Evolutionary conservation across 768 basidiomycete genomes (phyloP).

Genomic region (Trametes villosa): DNA sequence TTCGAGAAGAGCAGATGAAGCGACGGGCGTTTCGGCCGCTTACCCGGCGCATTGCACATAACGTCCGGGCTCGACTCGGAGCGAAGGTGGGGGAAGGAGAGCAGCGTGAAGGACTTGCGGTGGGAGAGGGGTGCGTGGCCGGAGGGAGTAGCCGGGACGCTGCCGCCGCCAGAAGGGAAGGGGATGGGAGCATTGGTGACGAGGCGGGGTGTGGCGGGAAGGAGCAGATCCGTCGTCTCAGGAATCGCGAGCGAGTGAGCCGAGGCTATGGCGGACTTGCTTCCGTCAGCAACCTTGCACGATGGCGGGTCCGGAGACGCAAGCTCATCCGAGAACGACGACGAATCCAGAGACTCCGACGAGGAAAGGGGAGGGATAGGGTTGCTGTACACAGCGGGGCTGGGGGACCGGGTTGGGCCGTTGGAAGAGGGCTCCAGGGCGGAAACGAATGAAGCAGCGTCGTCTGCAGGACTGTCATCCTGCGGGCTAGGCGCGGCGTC

Average conservation of each 20-base stretch:
- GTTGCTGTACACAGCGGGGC: conserved; percentile 38
- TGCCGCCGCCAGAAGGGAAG: conserved; percentile 49
- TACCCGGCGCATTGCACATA: conserved; percentile 9
- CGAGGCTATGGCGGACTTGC: conserved; percentile 15
- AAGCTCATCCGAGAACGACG: conserved; percentile 51
- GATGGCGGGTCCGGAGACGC: conserved; percentile 22
- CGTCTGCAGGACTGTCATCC: conserved; percentile 23
- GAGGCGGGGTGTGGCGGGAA: conserved; percentile 7
- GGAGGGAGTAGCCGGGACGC: conserved; percentile 36
- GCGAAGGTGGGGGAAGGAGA: conserved; percentile 37
- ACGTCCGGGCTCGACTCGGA: conserved; percentile 24
- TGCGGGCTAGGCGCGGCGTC: conserved; percentile 7
- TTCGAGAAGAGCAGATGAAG: conserved; percentile 71
- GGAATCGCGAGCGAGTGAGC: conserved; percentile 22
- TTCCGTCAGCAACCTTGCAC: not conserved
- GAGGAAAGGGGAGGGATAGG: conserved; percentile 54
- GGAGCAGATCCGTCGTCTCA: not conserved
- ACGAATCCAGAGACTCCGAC: conserved; percentile 63
- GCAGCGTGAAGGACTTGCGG: conserved; percentile 41
- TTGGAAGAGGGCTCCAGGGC: conserved; percentile 40
- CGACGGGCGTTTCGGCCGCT: conserved; percentile 66
- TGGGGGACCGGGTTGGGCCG: conserved; percentile 36
- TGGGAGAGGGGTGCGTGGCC: conserved; percentile 37
- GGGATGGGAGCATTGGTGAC: conserved; percentile 37
- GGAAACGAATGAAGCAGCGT: conserved; percentile 32